Conservation (phyloP, 345 rosid species). For the Chamaenerion angustifolium region DNA sequence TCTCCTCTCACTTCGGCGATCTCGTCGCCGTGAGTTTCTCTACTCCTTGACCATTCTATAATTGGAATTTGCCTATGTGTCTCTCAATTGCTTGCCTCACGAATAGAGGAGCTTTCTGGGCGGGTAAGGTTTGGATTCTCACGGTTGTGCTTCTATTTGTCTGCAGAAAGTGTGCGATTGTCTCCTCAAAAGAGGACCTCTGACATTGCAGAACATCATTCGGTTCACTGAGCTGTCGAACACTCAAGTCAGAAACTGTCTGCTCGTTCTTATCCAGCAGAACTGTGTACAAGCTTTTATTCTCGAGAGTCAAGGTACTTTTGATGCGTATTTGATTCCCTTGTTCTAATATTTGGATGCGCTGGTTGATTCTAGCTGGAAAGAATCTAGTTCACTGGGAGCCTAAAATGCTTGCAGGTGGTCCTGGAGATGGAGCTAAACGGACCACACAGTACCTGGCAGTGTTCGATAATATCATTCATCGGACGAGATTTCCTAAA, state of each 20-base stretch:
- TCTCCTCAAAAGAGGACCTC: conserved; percentile 55
- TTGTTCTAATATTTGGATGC: neutral
- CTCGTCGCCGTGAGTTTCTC: conserved; percentile 45
- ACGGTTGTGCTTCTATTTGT: neutral
- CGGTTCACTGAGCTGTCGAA: conserved; percentile 30
- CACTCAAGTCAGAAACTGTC: conserved; percentile 43
- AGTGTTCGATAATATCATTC: conserved; percentile 49
- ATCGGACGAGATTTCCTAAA: conserved; percentile 60
- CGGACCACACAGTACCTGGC: conserved; percentile 35
- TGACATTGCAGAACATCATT: conserved; percentile 29
- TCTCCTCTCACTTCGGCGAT: conserved; percentile 67
- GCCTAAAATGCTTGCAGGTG: conserved; percentile 19
- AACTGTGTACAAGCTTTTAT: conserved; percentile 73
- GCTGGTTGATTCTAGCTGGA: neutral
- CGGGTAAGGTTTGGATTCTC: neutral
- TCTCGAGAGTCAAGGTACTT: conserved; percentile 27
- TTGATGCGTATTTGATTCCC: neutral
- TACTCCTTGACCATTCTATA: neutral
- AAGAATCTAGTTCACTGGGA: neutral
- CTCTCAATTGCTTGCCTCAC: neutral
- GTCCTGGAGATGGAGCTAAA: conserved; percentile 28
- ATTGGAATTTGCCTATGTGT: too few relatives aligned
- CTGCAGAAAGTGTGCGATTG: conserved; percentile 78
- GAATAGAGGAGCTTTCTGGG: neutral
- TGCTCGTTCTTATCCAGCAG: conserved; percentile 66